Evolutionary conservation across 2,329 filamentous ascomycete genomes (phyloP), one percentile per base, ranked within the genome.

Genomic region (Ceratocystis eucalypticola): DNA sequence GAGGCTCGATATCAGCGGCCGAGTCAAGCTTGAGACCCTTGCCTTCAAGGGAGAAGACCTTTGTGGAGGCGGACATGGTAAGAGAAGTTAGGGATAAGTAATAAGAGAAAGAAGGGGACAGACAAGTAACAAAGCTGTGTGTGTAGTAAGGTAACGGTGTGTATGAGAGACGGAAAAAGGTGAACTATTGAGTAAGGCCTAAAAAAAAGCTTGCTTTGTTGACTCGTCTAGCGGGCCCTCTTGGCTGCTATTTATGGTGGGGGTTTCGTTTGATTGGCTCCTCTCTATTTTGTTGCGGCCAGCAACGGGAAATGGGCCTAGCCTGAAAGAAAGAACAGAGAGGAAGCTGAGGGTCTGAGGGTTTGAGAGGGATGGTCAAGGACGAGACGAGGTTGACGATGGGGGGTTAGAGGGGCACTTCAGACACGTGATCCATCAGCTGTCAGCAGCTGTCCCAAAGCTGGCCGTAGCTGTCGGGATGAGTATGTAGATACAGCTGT

Each of bases 11-110:
- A 76, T 97, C 91, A 70, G 85, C 88, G 64, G 89, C 90, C 50
- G 87, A 90, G 79, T 95, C 87, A 74, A 99, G 88, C 81, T 96
- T 96, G 72, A 97, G 84, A 73, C 88, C 88, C 80, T 88, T 94
- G 76, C 89, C 91, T 77, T 96, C 89, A 71, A 97, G 85, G 71
- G 91, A 92, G 79, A 96, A 97, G 73, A 90, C 75, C 75, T 41
- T 41, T 41, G 88, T 91, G 66, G 76, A 74, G 33, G 78, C 75
- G 72, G 80, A 78, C 82, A 82, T 86, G 30, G 46, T 55, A 7
- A 30, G 28, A 22, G 41, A 33, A 5, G 64, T 33, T 12, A 33
- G 30, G 41, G 48, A 25, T 50, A 28, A 20, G 10, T 41, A 41
- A 15, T 15, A 3, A 50, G 30, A 15, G 59, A 44, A 53, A 25